Evolutionary conservation across 2,329 filamentous ascomycete species (phyloP).

Genomic region (Ophiocordyceps sinensis): DNA sequence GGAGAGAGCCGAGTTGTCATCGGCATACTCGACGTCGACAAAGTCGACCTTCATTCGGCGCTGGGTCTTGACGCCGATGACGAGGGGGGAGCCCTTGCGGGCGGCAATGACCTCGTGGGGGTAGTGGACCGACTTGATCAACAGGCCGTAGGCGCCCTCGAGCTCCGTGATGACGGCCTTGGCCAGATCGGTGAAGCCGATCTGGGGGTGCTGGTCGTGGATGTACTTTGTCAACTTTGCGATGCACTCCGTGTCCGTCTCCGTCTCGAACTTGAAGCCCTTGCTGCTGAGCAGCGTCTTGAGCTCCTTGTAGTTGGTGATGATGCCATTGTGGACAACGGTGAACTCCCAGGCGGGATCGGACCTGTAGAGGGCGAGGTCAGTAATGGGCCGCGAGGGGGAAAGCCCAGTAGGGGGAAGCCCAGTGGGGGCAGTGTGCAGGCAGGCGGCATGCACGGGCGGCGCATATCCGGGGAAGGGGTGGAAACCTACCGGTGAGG

Average conservation of each 20-base stretch:
- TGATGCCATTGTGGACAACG: constrained; percentile 98
- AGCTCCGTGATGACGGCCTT: constrained; percentile 98
- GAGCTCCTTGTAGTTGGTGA: constrained; percentile 99
- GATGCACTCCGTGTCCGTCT: constrained; percentile 98
- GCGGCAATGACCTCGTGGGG: constrained; percentile 96
- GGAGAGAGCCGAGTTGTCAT: constrained; percentile 69
- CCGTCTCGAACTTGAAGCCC: constrained; percentile 97
- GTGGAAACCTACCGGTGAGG: constrained; percentile 64
- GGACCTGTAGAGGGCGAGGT: constrained; percentile 63
- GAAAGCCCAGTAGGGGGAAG: no score
- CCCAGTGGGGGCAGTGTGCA: no score
- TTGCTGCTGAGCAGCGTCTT: constrained; percentile 86
- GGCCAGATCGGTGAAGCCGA: constrained; percentile 90
- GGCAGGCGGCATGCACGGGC: no score
- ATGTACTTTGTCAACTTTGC: constrained; percentile 98
- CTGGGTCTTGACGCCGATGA: constrained; percentile 91
- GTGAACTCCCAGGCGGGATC: constrained; percentile 93
- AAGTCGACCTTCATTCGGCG: constrained; percentile 99
- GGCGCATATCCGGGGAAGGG: background rate
- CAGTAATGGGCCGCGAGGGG: no score
- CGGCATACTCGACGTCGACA: constrained; percentile 93
- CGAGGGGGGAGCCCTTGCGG: constrained; percentile 93
- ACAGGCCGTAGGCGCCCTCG: constrained; percentile 89
- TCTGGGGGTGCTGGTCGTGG: constrained; percentile 82
- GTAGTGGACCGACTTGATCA: constrained; percentile 98